Evolutionary conservation across 2,329 filamentous ascomycete genomes (phyloP), one percentile per base, ranked within the genome.

Genomic region (Xylariales sp.): DNA sequence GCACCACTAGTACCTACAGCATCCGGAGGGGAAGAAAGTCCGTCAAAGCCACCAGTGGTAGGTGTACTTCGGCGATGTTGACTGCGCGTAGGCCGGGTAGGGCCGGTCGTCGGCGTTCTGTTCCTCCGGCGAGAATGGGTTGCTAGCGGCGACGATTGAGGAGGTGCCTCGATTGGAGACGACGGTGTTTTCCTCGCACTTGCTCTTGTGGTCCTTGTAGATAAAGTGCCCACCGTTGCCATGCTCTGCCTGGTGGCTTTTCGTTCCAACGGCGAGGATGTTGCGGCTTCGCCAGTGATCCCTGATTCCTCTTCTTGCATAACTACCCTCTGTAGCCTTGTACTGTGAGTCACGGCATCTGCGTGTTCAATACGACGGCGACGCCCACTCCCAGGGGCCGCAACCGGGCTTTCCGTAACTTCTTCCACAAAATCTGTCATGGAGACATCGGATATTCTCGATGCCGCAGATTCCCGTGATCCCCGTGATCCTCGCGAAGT

Each of bases 331-430:
- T 84, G 82, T 16, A 87, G 73, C n/a, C 80, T 79, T 0, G 79
- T 76, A 28, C 81, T 83, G 3, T 81, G 83, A 1, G 78, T 80
- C 7, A 82, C 67, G 1, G 78, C 68, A 48, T 77, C 78, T 41
- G 76, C 78, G 7, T 78, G 73, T 14, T 75, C 77, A 14, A 85
- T 74, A 3, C 75, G 80, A 32, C 82, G 81, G 56, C 86, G 78
- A 8, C 81, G 82, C 1, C 86, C 87, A 69, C 86, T 89, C 2
- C 87, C 87, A 0, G 87, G 87, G 14, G 86, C 86, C 70, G 85
- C 76, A 8, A 72, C 78, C 0, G 88, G 87, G 64, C 86, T 88
- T 72, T 89, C 86, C 43, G 78, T 80, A 14, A 87, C 80, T 73
- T 86, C 83, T 55, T 85, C 82, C 16, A 73, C 69, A 3, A 71